Evolutionary conservation across 2,329 filamentous ascomycete genomes (phyloP), one percentile per base, ranked within the genome.

Genomic region (Drechslerella dactyloides): DNA sequence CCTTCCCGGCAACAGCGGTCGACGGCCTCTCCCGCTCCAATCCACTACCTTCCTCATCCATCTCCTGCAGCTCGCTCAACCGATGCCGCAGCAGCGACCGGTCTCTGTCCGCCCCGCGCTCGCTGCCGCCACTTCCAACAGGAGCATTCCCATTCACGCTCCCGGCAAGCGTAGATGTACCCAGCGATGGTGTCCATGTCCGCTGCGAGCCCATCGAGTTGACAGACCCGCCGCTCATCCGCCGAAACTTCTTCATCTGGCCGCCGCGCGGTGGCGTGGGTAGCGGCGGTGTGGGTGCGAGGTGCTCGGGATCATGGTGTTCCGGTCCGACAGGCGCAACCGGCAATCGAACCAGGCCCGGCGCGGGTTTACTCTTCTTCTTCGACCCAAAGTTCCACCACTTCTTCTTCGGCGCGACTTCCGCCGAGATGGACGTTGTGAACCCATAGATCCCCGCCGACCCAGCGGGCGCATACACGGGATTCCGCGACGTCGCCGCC

Each of bases 311-410:
- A 4, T 13, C 13, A 42, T 42, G 37, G 13, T 42, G 13, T 15
- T 59, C 30, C 40, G 15, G n/a, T 3, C 59, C 56, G 30, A 58
- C 42, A 2, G 66, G 46, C 15, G 48, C 52, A 21, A 58, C 55
- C 17, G 46, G 27, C 37, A 64, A 70, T 3, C 52, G 51, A 17
- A 53, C 59, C 17, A 59, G 59, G 30, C 60, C 54, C 17, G 58
- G 52, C 15, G 33, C 33, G 48, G 51, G 17, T 21, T 40, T 33
- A 4, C 35, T 15, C 53, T 56, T 58, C 17, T 54, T 48, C 52
- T 55, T 70, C 4, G 66, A 70, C 17, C 66, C 66, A 52, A 70
- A 70, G 27, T 48, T 64, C 66, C 66, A 70, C 66, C 66, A 70
- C 23, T 70, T 70, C 59, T 70, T 70, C 66, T 70, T 70, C 13